Conservation (phyloP, 805 yeast species). For the Starmerella kuoi region DNA sequence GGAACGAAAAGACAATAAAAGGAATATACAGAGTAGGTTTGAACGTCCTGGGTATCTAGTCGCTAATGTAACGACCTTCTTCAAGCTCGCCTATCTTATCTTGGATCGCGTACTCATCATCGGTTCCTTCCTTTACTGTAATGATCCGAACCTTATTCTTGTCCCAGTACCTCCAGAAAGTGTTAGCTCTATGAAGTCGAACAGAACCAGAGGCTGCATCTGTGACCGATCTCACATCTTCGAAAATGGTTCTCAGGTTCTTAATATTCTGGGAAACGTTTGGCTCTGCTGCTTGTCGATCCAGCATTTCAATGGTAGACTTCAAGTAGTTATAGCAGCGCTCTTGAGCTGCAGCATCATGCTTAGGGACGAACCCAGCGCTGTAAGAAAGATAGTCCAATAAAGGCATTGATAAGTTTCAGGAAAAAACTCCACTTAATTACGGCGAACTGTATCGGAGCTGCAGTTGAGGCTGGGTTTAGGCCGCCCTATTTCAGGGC, state of each 20-base stretch:
- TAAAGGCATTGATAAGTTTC: conserved; percentile 20
- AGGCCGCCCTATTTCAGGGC: too few species aligned
- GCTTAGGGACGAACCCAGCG: conserved; percentile 26
- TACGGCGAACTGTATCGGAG: too few species aligned
- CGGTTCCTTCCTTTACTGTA: conserved; percentile 13
- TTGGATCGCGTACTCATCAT: conserved; percentile 18
- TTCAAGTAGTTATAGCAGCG: conserved; percentile 26
- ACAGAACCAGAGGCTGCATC: conserved; percentile 16
- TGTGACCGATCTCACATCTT: conserved; percentile 18
- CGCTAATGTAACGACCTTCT: conserved; percentile 26
- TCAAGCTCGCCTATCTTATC: conserved; percentile 25
- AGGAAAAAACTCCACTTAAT: background rate
- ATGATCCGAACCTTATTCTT: conserved; percentile 25
- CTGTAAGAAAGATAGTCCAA: conserved; percentile 19
- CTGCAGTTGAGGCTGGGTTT: too few species aligned
- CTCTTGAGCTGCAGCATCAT: conserved; percentile 28
- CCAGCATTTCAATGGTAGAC: conserved; percentile 20
- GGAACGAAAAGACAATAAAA: too few species aligned
- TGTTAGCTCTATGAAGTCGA: conserved; percentile 22
- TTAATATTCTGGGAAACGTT: conserved; percentile 8
- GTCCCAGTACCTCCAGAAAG: conserved; percentile 32
- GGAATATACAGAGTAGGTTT: too few species aligned
- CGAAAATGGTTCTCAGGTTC: conserved; percentile 8
- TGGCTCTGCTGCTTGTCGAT: conserved; percentile 11
- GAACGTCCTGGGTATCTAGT: too few species aligned